Conservation (phyloP, 2,329 filamentous ascomycete genomes). For the Xylariaceae sp. region DNA sequence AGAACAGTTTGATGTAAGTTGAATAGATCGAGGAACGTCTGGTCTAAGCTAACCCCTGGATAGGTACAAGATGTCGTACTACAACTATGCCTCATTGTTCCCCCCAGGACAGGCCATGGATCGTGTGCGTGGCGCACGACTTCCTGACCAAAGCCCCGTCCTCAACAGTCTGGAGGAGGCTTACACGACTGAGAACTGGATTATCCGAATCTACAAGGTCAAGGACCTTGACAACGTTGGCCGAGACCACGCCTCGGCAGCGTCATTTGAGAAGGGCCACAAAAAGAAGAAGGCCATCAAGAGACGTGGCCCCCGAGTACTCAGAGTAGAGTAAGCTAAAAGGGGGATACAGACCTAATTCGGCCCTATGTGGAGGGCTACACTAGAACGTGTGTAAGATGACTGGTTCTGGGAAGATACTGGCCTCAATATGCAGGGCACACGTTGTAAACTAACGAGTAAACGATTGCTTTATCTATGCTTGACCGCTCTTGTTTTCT, state of each 20-base stretch:
- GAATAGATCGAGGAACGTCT: neutral
- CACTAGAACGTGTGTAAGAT: constrained; percentile 11
- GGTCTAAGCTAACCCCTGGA: constrained; percentile 24
- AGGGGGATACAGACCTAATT: neutral
- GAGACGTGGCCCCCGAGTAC: constrained; percentile 64
- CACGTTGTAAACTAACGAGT: constrained; percentile 15
- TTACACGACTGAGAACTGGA: constrained; percentile 99
- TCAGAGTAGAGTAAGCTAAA: constrained; percentile 60
- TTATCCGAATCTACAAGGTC: constrained; percentile 99
- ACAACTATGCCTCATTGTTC: constrained; percentile 93
- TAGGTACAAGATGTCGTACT: constrained; percentile 99
- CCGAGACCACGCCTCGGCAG: constrained; percentile 68
- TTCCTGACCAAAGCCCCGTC: constrained; percentile 80
- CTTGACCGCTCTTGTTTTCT: neutral
- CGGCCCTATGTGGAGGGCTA: neutral
- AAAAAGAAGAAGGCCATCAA: constrained; percentile 77
- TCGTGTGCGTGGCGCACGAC: constrained; percentile 72
- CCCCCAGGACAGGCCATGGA: constrained; percentile 85
- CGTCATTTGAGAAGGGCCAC: constrained; percentile 69
- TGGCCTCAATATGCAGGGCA: constrained; percentile 9
- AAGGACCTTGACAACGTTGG: constrained; percentile 97
- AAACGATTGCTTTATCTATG: constrained; percentile 3
- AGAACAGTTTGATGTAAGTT: constrained; percentile 95
- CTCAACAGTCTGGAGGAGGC: constrained; percentile 92
- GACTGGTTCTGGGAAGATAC: constrained; percentile 16